Percentiles rank a stretch among this genome's conserved stretches.
Conservation (phyloP, 1,139 yeast genomes). For the Yamadazyma diospyri region DNA sequence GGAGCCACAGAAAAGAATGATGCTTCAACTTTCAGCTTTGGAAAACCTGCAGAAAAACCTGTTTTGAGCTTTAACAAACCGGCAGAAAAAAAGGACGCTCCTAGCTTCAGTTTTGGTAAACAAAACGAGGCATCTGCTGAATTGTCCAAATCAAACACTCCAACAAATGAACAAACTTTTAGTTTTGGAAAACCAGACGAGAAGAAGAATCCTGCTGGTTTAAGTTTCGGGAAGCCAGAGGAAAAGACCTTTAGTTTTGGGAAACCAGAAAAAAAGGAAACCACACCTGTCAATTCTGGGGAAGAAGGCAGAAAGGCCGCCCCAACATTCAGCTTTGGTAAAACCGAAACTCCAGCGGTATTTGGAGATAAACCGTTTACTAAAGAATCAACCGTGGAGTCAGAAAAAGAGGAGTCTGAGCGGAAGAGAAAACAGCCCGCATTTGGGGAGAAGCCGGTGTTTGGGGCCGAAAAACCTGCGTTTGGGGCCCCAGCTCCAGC, state of each 20-base stretch:
- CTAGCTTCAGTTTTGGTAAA: constrained; percentile 11
- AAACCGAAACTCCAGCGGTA: too few relatives aligned
- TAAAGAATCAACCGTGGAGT: constrained; percentile 3
- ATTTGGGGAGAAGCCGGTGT: constrained; percentile 2
- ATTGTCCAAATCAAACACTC: too few relatives aligned
- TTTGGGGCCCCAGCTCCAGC: too few relatives aligned
- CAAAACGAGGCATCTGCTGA: constrained; percentile 4
- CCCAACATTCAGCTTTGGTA: constrained; percentile 12
- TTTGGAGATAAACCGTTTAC: constrained; percentile 1
- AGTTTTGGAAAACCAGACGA: constrained; percentile 8
- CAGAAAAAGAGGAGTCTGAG: constrained; percentile 7
- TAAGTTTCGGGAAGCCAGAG: constrained; percentile 13
- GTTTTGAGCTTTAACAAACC: constrained; percentile 5
- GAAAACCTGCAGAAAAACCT: constrained; percentile 5
- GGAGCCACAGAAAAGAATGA: constrained; percentile 9
- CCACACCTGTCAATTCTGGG: constrained; percentile 8
- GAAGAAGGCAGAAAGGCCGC: constrained; percentile 6
- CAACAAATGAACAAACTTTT: constrained; percentile 10
- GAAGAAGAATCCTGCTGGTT: constrained; percentile 5
- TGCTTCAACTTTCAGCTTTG: constrained; percentile 11
- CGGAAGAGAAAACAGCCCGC: constrained; percentile 6
- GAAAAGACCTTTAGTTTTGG: constrained; percentile 1
- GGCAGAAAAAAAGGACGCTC: constrained; percentile 5
- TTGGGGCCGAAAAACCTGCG: too few relatives aligned
- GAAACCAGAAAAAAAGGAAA: constrained; percentile 4